Conservation (phyloP, 2,329 filamentous ascomycete species). For the Fusarium sacchari region DNA sequence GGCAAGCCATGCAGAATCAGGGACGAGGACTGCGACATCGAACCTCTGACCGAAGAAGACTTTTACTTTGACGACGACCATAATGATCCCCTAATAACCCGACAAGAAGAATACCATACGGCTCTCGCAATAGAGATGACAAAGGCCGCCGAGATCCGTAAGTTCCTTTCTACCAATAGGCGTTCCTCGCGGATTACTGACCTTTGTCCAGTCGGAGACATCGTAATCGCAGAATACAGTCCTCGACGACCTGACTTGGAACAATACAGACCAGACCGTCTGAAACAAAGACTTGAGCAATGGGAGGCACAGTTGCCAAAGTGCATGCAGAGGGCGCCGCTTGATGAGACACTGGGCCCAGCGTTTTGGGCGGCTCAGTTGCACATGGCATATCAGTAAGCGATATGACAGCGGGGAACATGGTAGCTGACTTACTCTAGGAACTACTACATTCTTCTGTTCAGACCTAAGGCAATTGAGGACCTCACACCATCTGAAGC, state of each 20-base stretch:
- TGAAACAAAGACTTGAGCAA: neutral
- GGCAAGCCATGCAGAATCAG: constrained; percentile 31
- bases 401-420: neutral
- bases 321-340: neutral
- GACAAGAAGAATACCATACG: constrained; percentile 21
- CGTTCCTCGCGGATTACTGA: rapidly evolving
- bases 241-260: constrained; percentile 8
- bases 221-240: constrained; percentile 34
- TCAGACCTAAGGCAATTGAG: constrained; percentile 8
- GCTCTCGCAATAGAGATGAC: constrained; percentile 26
- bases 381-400: constrained; percentile 34
- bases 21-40: constrained; percentile 36
- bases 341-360: constrained; percentile 11
- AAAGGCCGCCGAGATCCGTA: constrained; percentile 13
- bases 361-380: constrained; percentile 31
- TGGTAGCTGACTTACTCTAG: neutral
- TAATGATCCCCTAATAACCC: neutral
- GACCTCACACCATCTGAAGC: neutral
- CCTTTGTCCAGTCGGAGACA: constrained; percentile 15
- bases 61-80: constrained; percentile 16
- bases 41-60: constrained; percentile 11
- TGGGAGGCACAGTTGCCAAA: constrained; percentile 19
- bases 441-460: constrained; percentile 25
- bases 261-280: neutral
- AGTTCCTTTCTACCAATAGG: neutral